phyloP scores from a whole-genome alignment of 495 filamentous ascomycete species.

The Penicillium crystallinum region DNA sequence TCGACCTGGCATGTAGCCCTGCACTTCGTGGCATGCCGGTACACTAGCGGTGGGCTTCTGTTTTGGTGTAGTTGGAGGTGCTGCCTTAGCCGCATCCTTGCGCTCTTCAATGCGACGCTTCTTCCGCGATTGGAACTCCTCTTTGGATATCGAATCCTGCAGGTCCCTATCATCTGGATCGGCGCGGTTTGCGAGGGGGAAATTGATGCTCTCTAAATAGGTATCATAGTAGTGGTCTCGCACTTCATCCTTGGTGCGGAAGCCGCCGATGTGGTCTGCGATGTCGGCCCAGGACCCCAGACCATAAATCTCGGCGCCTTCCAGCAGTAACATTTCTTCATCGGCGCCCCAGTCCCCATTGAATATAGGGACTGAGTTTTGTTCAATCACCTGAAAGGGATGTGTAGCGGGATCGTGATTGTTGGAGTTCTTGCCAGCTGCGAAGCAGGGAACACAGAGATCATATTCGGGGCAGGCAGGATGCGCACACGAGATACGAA shows the following conservation, averaged over 20 bases:
- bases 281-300: constrained; percentile 97
- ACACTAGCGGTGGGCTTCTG: constrained; percentile 93
- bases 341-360: constrained; percentile 94
- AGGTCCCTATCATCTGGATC: constrained; percentile 75
- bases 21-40: constrained; percentile 93
- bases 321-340: constrained; percentile 85
- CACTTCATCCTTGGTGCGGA: constrained; percentile 89
- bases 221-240: constrained; percentile 86
- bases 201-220: constrained; percentile 75
- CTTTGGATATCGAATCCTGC: constrained; percentile 72
- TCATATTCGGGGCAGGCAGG: constrained; percentile 86
- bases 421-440: constrained; percentile 66
- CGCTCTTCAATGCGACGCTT: constrained; percentile 91
- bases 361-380: constrained; percentile 96
- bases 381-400: constrained; percentile 89
- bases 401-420: constrained; percentile 83
- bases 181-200: constrained; percentile 79
- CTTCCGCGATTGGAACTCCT: constrained; percentile 90
- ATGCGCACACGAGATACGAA: constrained; percentile 88
- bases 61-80: constrained; percentile 79
- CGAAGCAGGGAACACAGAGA: constrained; percentile 93
- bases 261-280: constrained; percentile 95
- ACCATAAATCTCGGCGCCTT: constrained; percentile 96
- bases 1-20: constrained; percentile 97
- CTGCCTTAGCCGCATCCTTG: constrained; percentile 81